These are phyloP conservation scores for Conringia planisiliqua DNA, from an alignment of 345 rosid species.

Conservation along the genomic window DNA sequence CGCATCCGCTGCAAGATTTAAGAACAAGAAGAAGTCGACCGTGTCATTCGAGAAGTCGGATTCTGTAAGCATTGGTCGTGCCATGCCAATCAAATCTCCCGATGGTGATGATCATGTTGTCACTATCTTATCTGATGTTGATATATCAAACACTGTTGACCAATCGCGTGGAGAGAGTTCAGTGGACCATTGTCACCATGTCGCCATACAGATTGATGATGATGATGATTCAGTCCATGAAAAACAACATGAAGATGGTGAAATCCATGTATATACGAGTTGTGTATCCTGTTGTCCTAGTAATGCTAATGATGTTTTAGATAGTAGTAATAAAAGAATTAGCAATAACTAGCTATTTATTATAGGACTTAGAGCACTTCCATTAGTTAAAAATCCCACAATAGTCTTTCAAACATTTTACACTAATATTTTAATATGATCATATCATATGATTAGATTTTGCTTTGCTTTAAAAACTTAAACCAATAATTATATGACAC, in stretches of 20 bases:
- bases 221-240: conserved; percentile 6
- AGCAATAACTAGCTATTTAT: conserved; percentile 5
- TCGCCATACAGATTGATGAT: conserved; percentile 17
- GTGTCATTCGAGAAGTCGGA: conserved; percentile 27
- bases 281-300: neutral
- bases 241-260: conserved; percentile 16
- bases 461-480: too few species aligned
- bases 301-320: conserved; percentile 2
- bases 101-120: conserved; percentile 17
- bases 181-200: conserved; percentile 12
- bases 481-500: too few species aligned
- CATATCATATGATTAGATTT: too few species aligned
- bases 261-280: conserved; percentile 15
- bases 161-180: conserved; percentile 15
- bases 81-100: neutral
- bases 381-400: too few species aligned
- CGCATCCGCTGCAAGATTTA: conserved; percentile 50
- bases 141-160: conserved; percentile 9
- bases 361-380: too few species aligned
- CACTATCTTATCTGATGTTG: conserved; percentile 20
- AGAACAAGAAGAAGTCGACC: conserved; percentile 29
- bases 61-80: neutral
- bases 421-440: too few species aligned
- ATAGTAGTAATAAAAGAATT: neutral
- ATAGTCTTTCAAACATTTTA: too few species aligned